phyloP scores from a whole-genome alignment of 1,139 yeast species.

The Saccharomycopsis hybrid region DNA sequence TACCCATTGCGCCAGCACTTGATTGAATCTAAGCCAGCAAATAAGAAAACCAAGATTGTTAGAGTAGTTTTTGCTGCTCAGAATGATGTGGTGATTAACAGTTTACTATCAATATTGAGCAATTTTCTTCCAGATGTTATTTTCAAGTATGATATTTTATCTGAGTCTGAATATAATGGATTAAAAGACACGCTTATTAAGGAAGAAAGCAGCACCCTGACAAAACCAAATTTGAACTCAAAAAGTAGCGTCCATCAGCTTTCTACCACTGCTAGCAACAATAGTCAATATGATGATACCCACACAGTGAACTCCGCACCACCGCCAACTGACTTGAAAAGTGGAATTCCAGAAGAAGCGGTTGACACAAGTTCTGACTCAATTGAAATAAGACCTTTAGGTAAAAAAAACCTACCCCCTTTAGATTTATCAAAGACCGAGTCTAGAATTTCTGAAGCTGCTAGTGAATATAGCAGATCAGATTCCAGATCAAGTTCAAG shows the following conservation, averaged over 20 bases:
- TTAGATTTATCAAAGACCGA: conserved; percentile 3
- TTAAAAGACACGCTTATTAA: neutral
- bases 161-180: conserved; percentile 5
- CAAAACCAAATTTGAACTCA: too few species aligned
- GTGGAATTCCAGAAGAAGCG: neutral
- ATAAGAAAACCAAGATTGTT: conserved; percentile 13
- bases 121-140: conserved; percentile 18
- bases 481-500: conserved; percentile 4
- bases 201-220: neutral
- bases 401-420: neutral
- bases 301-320: neutral
- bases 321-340: neutral
- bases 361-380: conserved; percentile 6
- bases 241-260: neutral
- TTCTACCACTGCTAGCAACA: neutral
- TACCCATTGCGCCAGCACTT: conserved; percentile 12
- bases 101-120: conserved; percentile 15
- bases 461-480: neutral
- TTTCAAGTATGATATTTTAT: conserved; percentile 12
- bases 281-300: neutral
- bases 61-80: conserved; percentile 15
- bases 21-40: conserved; percentile 13
- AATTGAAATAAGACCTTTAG: neutral
- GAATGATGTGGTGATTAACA: conserved; percentile 13
- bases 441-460: neutral